Conservation (phyloP, 257 asterid genomes). For the Avicennia marina region DNA sequence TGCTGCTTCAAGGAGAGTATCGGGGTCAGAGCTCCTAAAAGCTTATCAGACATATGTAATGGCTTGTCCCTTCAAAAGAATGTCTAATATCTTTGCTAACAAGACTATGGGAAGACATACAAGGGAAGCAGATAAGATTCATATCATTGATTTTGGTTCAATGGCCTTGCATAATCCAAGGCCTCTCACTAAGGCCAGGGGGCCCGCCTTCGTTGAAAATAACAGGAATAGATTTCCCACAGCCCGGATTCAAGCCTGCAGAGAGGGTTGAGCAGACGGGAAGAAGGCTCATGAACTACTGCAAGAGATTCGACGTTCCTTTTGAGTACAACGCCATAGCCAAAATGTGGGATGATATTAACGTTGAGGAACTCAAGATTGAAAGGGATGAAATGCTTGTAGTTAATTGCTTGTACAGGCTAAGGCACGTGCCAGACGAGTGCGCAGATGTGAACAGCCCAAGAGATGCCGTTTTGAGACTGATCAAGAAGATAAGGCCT, state of each 20-base stretch:
- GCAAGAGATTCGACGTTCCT: slow-evolving; percentile 45
- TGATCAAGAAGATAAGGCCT: slow-evolving; percentile 38
- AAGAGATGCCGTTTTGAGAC: slow-evolving; percentile 32
- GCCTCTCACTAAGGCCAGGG: slow-evolving; percentile 48
- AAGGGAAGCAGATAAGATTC: slow-evolving; percentile 27
- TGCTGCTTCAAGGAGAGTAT: slow-evolving; percentile 14
- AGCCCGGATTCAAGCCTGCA: slow-evolving; percentile 54
- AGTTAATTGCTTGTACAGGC: slow-evolving; percentile 51
- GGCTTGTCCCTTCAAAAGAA: slow-evolving; percentile 49
- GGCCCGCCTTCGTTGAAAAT: slow-evolving; percentile 54
- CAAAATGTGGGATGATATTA: slow-evolving; percentile 52
- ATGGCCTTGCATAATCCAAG: slow-evolving; percentile 77
- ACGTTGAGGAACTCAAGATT: slow-evolving; percentile 41
- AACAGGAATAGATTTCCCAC: slow-evolving; percentile 71
- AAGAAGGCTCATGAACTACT: slow-evolving; percentile 31
- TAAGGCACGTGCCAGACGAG: slow-evolving; percentile 48
- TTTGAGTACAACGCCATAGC: slow-evolving; percentile 57
- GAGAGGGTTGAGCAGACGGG: slow-evolving; percentile 66
- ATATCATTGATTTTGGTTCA: slow-evolving; percentile 74
- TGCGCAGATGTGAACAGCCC: slow-evolving; percentile 26
- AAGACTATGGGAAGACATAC: slow-evolving; percentile 37
- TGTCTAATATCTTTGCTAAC: slow-evolving; percentile 58
- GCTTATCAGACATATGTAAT: slow-evolving; percentile 42
- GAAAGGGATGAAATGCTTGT: slow-evolving; percentile 47
- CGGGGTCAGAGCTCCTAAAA: slow-evolving; percentile 36